Base-by-base conservation (phyloP, 2,329 filamentous ascomycete genomes). In the Colletotrichum aenigma region DNA sequence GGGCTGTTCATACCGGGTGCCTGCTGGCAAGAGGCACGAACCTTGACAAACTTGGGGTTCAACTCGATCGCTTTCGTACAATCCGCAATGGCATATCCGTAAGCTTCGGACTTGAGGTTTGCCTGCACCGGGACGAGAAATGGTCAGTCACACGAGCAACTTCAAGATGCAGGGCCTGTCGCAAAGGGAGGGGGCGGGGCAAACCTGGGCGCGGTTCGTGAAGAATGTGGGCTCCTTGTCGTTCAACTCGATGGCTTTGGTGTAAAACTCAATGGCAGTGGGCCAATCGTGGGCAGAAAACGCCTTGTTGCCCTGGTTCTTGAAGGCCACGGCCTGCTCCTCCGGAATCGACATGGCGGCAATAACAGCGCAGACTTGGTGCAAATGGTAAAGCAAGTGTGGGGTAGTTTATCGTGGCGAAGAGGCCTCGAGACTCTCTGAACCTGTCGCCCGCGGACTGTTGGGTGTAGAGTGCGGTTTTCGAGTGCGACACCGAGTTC, bases 31-130 rank as follows among this genome's bases (percentile, higher is more conserved):
- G 48, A 32, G 34, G 16, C 69, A 78, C 86, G 78, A 84, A 96
- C 95, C 93, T 98, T 98, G 84, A 96, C 91, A 83, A 98, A 95
- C 81, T 92, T 91, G 18, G 95, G 92, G 82, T 98, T 95, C 75
- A 98, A 88, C 83, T 98, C 95, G 82, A 98, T 93, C 18, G 97
- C 97, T 85, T 95, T 97, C 69, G 94, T 95, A 36, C 96, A 95
- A 86, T 99, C 97, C 68, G 93, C 90, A 80, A 98, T 94, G 28
- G 97, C 96, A 87, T 96, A 98, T 52, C 97, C 97, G 83, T 96
- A 98, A 24, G 96, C 93, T 85, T 99, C 97, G 52, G 96, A 93
- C 87, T 98, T 98, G 85, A 99, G 96, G 84, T 99, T 91, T 78
- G 95, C 95, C 95, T 98, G 81, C 30, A 74, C 16, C 56, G 13